Conservation (phyloP, 73 alveolate species). For the Paramecium pentaurelia region DNA sequence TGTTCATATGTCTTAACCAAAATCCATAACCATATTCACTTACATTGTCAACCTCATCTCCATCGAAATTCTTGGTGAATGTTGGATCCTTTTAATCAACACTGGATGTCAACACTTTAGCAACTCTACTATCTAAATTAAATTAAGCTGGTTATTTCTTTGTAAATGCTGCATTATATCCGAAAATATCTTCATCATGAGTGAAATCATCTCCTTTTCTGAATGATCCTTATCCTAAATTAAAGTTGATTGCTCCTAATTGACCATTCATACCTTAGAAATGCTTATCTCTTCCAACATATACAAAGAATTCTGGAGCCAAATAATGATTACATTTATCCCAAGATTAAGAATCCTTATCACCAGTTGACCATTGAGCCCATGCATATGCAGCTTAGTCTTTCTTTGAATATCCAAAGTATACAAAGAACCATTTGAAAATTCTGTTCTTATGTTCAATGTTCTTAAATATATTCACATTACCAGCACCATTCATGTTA, state of each 20-base stretch:
- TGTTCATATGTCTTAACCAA: not conserved
- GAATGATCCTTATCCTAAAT: constrained; percentile 37
- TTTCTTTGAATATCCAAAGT: constrained; percentile 21
- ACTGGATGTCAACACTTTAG: constrained; percentile 3
- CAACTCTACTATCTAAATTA: not conserved
- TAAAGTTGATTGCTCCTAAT: not conserved
- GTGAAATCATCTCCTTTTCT: constrained; percentile 5
- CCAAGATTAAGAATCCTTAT: not conserved
- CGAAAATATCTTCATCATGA: constrained; percentile 17
- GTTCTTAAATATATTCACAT: not conserved
- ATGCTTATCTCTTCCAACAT: constrained; percentile 32
- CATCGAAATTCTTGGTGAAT: not conserved
- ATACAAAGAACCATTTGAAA: constrained; percentile 18
- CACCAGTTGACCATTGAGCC: constrained; percentile 16
- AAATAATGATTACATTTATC: constrained; percentile 17
- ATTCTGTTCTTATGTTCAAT: constrained; percentile 9
- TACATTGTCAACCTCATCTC: not conserved
- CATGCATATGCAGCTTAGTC: not conserved
- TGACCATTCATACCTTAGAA: constrained; percentile 1
- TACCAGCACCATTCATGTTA: constrained; percentile 48
- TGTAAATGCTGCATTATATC: constrained; percentile 9
- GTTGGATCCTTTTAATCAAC: not conserved
- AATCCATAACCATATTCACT: constrained; percentile 48
- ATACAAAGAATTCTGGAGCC: constrained; percentile 20
- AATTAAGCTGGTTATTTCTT: not conserved